These are phyloP conservation scores for Candida namnaoensis DNA, from an alignment of 805 yeast genomes.

Conservation along the genomic window DNA sequence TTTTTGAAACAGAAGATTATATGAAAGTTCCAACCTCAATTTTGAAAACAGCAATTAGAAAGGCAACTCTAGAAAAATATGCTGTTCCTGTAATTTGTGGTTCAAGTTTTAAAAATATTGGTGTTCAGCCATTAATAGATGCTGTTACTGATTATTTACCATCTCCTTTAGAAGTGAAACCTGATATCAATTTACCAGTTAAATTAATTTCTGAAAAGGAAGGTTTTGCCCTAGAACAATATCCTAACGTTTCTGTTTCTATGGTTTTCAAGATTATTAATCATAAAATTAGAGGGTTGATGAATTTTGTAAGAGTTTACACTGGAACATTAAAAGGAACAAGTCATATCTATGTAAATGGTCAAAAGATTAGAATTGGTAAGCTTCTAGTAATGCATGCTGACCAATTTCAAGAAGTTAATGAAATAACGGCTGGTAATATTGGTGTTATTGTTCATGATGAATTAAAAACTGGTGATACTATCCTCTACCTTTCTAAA, in stretches of 20 bases:
- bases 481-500: conserved; percentile 53
- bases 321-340: conserved; percentile 67
- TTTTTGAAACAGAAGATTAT: conserved; percentile 69
- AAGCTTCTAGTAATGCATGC: conserved; percentile 83
- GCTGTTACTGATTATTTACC: conserved; percentile 76
- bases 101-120: conserved; percentile 84
- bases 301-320: conserved; percentile 85
- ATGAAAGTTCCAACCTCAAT: conserved; percentile 47
- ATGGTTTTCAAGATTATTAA: conserved; percentile 88
- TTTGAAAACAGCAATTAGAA: conserved; percentile 53
- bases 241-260: conserved; percentile 60
- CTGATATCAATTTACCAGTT: conserved; percentile 41
- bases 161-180: conserved; percentile 62
- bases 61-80: conserved; percentile 46
- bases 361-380: conserved; percentile 54
- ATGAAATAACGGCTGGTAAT: conserved; percentile 59
- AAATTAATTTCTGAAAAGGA: conserved; percentile 30
- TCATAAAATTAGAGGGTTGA: conserved; percentile 73
- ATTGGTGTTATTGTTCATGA: conserved; percentile 69
- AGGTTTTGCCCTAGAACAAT: conserved; percentile 47
- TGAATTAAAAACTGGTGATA: conserved; percentile 83
- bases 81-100: conserved; percentile 87
- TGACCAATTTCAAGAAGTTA: conserved; percentile 68
- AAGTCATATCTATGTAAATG: conserved; percentile 58
- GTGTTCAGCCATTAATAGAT: conserved; percentile 90